Evolutionary conservation across 805 yeast species (phyloP).

Genomic region (Kluyveromyces siamensis): DNA sequence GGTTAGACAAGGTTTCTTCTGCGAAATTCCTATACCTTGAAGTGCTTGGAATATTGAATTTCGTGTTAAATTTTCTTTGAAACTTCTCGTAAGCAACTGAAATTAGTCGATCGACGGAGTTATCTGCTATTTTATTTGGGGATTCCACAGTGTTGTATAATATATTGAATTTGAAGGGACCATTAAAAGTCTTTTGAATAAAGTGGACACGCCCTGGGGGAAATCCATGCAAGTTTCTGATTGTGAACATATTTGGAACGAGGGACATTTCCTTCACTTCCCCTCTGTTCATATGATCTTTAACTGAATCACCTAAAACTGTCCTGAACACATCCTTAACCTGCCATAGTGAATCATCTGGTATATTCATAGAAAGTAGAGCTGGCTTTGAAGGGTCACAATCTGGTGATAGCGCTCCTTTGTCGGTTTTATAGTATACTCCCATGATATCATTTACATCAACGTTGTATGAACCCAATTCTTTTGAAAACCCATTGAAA

Average conservation of each 20-base stretch:
- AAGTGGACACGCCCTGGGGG: slow-evolving; percentile 68
- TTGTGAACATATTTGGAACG: slow-evolving; percentile 37
- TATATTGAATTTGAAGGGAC: slow-evolving; percentile 67
- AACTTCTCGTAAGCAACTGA: slow-evolving; percentile 23
- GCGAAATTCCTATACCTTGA: slow-evolving; percentile 49
- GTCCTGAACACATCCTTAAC: slow-evolving; percentile 70
- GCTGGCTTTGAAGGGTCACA: slow-evolving; percentile 54
- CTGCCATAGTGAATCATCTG: slow-evolving; percentile 65
- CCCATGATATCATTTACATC: slow-evolving; percentile 48
- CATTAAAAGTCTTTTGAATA: slow-evolving; percentile 67
- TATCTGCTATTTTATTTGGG: slow-evolving; percentile 30
- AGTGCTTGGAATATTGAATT: slow-evolving; percentile 38
- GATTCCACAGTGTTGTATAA: slow-evolving; percentile 43
- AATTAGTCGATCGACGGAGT: slow-evolving; percentile 17
- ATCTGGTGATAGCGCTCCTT: slow-evolving; percentile 29
- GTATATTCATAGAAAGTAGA: slow-evolving; percentile 60
- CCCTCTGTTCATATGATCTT: slow-evolving; percentile 27
- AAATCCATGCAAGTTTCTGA: slow-evolving; percentile 51
- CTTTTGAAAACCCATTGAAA: slow-evolving; percentile 47
- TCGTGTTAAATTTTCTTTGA: slow-evolving; percentile 36
- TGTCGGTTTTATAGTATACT: slow-evolving; percentile 15
- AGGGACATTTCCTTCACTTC: slow-evolving; percentile 21
- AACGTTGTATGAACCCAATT: slow-evolving; percentile 59
- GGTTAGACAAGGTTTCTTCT: slow-evolving; percentile 68
- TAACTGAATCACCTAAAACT: slow-evolving; percentile 60